phyloP scores from a whole-genome alignment of 2,329 filamentous ascomycete genomes.

The Alternaria sp. region DNA sequence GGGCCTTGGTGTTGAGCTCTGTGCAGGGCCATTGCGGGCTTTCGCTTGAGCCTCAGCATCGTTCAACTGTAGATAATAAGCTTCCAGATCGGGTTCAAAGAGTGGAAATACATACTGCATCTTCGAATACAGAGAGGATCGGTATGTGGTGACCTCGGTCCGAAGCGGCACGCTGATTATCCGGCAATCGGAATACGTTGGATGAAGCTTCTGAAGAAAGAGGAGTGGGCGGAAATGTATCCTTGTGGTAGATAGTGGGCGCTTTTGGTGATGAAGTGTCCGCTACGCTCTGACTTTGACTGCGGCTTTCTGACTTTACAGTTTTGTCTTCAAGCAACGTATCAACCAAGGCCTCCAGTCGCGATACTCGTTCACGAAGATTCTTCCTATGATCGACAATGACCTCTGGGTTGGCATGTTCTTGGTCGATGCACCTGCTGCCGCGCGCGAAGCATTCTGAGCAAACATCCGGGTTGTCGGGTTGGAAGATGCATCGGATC shows the following conservation, averaged over 20 bases:
- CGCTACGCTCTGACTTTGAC: conserved; percentile 31
- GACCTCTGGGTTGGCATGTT: conserved; percentile 51
- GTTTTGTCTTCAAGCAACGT: conserved; percentile 49
- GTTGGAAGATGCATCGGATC: conserved; percentile 58
- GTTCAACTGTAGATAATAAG: conserved; percentile 43
- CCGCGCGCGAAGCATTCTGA: conserved; percentile 58
- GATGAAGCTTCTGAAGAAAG: conserved; percentile 45
- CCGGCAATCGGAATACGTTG: conserved; percentile 26
- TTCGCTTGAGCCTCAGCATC: conserved; percentile 46
- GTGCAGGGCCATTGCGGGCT: conserved; percentile 31
- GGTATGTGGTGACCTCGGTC: conserved; percentile 48
- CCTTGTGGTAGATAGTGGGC: conserved; percentile 32
- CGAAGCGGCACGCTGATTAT: conserved; percentile 34
- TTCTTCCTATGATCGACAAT: conserved; percentile 55
- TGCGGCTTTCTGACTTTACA: conserved; percentile 40
- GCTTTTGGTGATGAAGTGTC: conserved; percentile 43
- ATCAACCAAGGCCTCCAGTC: conserved; percentile 53
- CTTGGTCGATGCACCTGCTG: conserved; percentile 58
- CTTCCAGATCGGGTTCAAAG: neutral
- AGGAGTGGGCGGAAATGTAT: conserved; percentile 44
- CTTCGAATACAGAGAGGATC: conserved; percentile 51
- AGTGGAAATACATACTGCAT: conserved; percentile 43
- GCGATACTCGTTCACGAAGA: conserved; percentile 54
- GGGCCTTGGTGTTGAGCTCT: conserved; percentile 28
- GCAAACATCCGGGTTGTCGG: conserved; percentile 53